A percentile compares a stretch with the other conserved stretches of the same genome.
phyloP scores from a whole-genome alignment of 768 basidiomycete genomes.

The Clitopilus hobsonii region DNA sequence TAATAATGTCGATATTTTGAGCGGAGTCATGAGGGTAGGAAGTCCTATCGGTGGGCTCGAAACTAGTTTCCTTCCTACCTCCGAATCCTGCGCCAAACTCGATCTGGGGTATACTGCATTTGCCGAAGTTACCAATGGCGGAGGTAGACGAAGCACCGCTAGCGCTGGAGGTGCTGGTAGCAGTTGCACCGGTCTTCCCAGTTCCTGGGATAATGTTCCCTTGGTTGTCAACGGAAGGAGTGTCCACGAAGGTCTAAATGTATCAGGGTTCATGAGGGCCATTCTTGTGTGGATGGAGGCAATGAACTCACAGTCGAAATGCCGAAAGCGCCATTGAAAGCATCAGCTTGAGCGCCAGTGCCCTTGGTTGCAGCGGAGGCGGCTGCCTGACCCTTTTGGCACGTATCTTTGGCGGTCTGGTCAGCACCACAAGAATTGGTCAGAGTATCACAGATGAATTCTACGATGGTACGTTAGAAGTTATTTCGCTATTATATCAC shows the following conservation, averaged over 20 bases:
- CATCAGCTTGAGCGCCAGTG: constrained; percentile 55
- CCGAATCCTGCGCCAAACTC: constrained; percentile 55
- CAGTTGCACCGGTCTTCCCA: constrained; percentile 11
- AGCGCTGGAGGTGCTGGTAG: constrained; percentile 7
- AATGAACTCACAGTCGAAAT: constrained; percentile 28
- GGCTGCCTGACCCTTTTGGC: constrained; percentile 33
- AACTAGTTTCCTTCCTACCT: constrained; percentile 47
- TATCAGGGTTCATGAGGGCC: neutral
- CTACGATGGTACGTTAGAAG: constrained; percentile 8
- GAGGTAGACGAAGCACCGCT: constrained; percentile 4
- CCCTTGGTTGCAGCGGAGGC: constrained; percentile 33
- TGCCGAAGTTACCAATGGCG: constrained; percentile 40
- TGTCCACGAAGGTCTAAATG: constrained; percentile 30
- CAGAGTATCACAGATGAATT: constrained; percentile 52
- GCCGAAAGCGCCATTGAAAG: constrained; percentile 39
- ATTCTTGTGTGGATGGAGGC: neutral
- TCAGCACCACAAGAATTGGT: constrained; percentile 51
- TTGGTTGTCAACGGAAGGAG: constrained; percentile 33
- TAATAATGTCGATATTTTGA: constrained; percentile 56
- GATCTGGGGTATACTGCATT: constrained; percentile 49
- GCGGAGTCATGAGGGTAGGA: constrained; percentile 49
- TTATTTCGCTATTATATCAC: neutral
- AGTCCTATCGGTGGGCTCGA: constrained; percentile 46
- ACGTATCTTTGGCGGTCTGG: constrained; percentile 47
- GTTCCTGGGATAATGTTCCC: constrained; percentile 27